A percentile compares a stretch with the other conserved stretches of the same genome.
Evolutionary conservation across 345 rosid species (phyloP).

Genomic region (Syzygium oleosum): DNA sequence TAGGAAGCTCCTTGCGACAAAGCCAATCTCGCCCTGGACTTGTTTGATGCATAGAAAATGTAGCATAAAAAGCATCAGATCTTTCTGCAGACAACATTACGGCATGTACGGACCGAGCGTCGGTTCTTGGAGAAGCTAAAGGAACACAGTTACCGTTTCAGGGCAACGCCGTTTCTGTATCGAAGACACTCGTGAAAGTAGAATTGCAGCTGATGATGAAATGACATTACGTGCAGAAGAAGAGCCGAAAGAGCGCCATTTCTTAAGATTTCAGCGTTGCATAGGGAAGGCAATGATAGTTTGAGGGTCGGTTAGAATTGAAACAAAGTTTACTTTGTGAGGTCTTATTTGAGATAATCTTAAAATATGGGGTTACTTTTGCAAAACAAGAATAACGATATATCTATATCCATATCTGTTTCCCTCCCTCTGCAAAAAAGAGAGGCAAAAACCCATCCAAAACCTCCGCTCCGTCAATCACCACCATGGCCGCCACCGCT

Average conservation of each 20-base stretch:
- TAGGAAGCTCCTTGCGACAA: not conserved
- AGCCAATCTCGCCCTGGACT: not conserved
- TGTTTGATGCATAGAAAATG: not conserved
- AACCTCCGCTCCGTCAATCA: slow-evolving; percentile 4
- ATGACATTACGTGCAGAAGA: not conserved
- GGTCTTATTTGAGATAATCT: not conserved
- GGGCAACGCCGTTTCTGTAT: too few species aligned
- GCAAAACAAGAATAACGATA: not conserved
- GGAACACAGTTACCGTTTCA: not conserved
- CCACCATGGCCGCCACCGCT: slow-evolving; percentile 8
- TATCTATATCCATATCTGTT: not conserved
- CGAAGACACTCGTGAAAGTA: not conserved
- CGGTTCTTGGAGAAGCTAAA: not conserved
- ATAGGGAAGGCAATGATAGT: not conserved
- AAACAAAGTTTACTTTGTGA: not conserved
- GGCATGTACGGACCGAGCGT: not conserved
- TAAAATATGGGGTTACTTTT: not conserved
- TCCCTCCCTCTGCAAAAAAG: not conserved
- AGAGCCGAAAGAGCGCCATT: not conserved
- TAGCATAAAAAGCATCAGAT: not conserved
- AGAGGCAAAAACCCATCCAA: slow-evolving; percentile 6
- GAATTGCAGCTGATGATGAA: not conserved
- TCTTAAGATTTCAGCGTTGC: not conserved
- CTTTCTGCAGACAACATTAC: not conserved
- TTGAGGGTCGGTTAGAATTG: not conserved